Percentiles rank a stretch among this genome's conserved stretches.
These are phyloP conservation scores for Stagonosporopsis chrysanthemi DNA, from an alignment of 2,329 filamentous ascomycete species.

Conservation along the genomic window DNA sequence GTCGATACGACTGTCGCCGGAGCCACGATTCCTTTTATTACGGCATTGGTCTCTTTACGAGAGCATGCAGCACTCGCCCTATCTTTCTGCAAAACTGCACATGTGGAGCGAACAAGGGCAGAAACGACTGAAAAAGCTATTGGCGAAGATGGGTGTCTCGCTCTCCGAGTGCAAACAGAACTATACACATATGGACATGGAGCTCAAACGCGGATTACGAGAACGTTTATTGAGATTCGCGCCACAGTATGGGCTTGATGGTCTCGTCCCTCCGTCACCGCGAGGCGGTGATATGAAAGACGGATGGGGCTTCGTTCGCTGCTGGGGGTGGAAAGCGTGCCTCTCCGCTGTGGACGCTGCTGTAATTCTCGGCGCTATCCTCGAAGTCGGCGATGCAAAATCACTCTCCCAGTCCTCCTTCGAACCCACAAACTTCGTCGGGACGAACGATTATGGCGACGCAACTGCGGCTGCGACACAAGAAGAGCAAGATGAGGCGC, in stretches of 20 bases:
- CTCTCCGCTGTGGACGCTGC: conserved; percentile 92
- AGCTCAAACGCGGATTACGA: conserved; percentile 86
- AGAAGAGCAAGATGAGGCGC: conserved; percentile 43
- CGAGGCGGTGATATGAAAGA: conserved; percentile 78
- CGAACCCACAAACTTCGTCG: conserved; percentile 41
- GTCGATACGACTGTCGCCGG: conserved; percentile 88
- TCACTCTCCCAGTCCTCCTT: conserved; percentile 42
- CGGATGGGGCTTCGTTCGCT: conserved; percentile 95
- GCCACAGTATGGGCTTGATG: conserved; percentile 90
- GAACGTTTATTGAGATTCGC: conserved; percentile 90
- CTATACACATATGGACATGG: conserved; percentile 98
- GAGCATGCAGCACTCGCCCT: conserved; percentile 97
- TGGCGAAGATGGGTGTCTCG: conserved; percentile 98
- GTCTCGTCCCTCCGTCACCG: conserved; percentile 76
- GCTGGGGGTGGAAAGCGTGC: conserved; percentile 97
- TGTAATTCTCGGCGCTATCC: conserved; percentile 88
- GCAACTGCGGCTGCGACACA: conserved; percentile 30
- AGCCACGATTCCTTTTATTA: conserved; percentile 90
- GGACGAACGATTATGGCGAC: conserved; percentile 35
- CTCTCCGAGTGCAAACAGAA: conserved; percentile 92
- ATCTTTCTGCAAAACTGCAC: conserved; percentile 87
- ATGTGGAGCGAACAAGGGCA: conserved; percentile 92
- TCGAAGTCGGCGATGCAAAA: conserved; percentile 81
- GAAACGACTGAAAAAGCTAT: conserved; percentile 88
- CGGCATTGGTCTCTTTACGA: conserved; percentile 98